phyloP scores from a whole-genome alignment of 495 filamentous ascomycete genomes.

The Aspergillus campestris region DNA sequence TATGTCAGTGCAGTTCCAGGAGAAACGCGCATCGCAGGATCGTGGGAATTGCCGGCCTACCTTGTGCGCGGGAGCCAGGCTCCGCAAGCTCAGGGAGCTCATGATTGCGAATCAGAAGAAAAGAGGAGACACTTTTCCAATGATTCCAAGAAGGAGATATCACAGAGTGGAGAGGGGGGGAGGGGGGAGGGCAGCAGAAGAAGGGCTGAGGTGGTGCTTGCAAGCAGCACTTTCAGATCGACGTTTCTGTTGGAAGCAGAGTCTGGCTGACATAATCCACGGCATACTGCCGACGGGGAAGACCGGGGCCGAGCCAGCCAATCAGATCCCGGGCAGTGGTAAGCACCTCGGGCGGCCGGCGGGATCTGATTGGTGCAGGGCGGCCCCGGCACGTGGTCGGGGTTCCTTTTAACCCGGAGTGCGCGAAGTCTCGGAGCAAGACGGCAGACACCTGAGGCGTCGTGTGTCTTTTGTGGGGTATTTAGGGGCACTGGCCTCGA shows the following conservation, averaged over 20 bases:
- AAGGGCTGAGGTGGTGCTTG: slow-evolving; percentile 19
- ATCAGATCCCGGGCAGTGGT: slow-evolving; percentile 24
- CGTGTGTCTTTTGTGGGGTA: not conserved
- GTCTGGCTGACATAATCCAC: slow-evolving; percentile 31
- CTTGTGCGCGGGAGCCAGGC: slow-evolving; percentile 48
- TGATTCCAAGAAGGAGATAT: slow-evolving; percentile 16
- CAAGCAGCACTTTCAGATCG: slow-evolving; percentile 29
- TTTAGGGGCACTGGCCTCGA: not conserved
- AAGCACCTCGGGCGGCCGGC: slow-evolving; percentile 29
- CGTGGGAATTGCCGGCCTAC: slow-evolving; percentile 23
- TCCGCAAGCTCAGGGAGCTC: slow-evolving; percentile 53
- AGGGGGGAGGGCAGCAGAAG: slow-evolving; percentile 12
- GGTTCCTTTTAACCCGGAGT: slow-evolving; percentile 19
- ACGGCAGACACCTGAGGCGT: slow-evolving; percentile 1
- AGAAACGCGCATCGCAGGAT: not conserved
- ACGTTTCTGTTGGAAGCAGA: slow-evolving; percentile 17
- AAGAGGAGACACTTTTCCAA: slow-evolving; percentile 18
- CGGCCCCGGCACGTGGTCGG: slow-evolving; percentile 23
- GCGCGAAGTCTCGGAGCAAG: slow-evolving; percentile 11
- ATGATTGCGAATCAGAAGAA: slow-evolving; percentile 38
- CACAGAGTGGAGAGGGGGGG: not conserved
- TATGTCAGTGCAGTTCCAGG: slow-evolving; percentile 16
- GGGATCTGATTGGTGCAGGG: slow-evolving; percentile 20
- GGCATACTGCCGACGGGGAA: slow-evolving; percentile 29
- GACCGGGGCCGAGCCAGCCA: slow-evolving; percentile 26